A percentile compares a stretch with the other conserved stretches of the same genome.
Evolutionary conservation across 768 basidiomycete genomes (phyloP).

Genomic region (Dioszegia hungarica): DNA sequence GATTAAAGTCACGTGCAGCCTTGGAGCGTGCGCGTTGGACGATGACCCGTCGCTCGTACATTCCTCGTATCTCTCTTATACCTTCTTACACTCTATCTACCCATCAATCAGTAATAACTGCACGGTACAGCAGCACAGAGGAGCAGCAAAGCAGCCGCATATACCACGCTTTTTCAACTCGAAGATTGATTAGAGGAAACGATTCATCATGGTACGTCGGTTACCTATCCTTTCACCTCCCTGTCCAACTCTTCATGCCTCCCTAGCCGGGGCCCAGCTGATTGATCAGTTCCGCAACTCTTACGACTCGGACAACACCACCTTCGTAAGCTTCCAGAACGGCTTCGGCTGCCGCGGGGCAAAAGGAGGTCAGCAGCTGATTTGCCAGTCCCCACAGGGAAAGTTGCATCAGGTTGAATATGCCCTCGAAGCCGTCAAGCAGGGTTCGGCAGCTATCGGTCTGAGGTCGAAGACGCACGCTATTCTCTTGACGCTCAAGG

Average conservation of each 20-base stretch:
- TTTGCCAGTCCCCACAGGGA: conserved; percentile 66
- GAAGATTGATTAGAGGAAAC: background rate
- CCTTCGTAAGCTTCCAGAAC: conserved; percentile 49
- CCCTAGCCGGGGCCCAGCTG: background rate
- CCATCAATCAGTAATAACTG: background rate
- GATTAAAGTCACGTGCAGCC: background rate
- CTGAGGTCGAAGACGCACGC: conserved; percentile 92
- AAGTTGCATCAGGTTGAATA: conserved; percentile 97
- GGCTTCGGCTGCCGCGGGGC: background rate
- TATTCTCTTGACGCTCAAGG: conserved; percentile 87
- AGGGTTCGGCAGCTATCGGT: conserved; percentile 98
- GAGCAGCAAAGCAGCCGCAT: too few species aligned
- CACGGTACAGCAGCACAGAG: too few species aligned
- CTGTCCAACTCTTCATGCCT: background rate
- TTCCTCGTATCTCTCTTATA: background rate
- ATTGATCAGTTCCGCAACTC: conserved; percentile 63
- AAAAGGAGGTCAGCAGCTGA: background rate
- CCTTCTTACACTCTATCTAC: background rate
- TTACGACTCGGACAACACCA: conserved; percentile 96
- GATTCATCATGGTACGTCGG: background rate
- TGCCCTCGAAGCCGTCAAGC: conserved; percentile 98
- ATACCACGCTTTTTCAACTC: background rate
- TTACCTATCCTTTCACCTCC: background rate
- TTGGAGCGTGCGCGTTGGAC: background rate
- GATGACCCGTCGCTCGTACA: conserved; percentile 3